Base-by-base conservation (phyloP, 345 rosid species). In the Stellera chamaejasme region DNA sequence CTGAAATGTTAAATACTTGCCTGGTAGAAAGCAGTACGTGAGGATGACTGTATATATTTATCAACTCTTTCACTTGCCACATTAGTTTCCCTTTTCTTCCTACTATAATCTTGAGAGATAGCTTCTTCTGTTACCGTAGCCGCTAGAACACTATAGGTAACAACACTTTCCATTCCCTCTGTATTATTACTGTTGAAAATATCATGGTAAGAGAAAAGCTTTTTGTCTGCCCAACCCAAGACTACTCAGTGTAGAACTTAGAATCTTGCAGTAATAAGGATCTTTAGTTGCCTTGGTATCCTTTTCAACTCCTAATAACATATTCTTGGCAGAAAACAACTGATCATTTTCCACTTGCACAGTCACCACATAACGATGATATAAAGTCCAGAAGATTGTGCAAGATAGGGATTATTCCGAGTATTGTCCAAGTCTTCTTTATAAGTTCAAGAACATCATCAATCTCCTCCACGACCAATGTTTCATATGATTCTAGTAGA, bases 331-430 rank as follows among this genome's bases (percentile, higher is more conserved):
- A 43, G 90, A 89, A 68, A 81, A 81, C 39, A 93, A 79, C 72
- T 89, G 72, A 64, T 83, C 92, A 50, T 72, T 74, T 76, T 87
- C 97, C 36, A 79, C 75, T 73, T 89, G 88, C 10, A 89, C 91
- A 32, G 90, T 84, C 13, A 73, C 68, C 59, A 89, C 90, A 65
- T 78, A 93, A 1, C 78, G 88, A 55, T 77, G 79, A 76, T 87
- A 89, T 66, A 93, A 72, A 56, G 87, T 81, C 99, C 99, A 93
- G 19, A 84, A 72, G 78, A 50, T 87, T 89, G 65, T 93, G 99
- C 58, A 84, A 48, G 75, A 69, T 64, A 62, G 82, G 92, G 64
- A 75, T 80, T 53, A 89, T 77, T 46, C 96, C 99, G 55, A 93
- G 83, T 59, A 87, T 70, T 11, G 62, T 71, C 99, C 99, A 93